Evolutionary conservation across 208 protist genomes (phyloP).

Genomic region (Leishmania arabica): DNA sequence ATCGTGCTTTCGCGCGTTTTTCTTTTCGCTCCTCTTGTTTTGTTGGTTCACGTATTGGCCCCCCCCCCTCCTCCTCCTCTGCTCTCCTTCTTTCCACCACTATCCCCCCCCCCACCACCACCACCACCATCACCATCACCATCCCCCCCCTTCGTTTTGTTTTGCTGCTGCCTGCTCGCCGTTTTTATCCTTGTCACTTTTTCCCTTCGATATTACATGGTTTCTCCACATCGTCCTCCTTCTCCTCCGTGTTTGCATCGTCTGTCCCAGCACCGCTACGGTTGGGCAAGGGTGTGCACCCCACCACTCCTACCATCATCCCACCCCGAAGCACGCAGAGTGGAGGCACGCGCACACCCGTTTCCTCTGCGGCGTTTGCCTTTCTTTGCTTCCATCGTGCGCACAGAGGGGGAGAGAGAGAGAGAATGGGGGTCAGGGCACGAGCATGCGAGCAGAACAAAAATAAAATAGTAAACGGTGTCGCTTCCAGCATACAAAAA

Average conservation of each 20-base stretch:
- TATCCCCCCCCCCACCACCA: too few species aligned
- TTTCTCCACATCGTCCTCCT: background rate
- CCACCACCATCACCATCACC: too few species aligned
- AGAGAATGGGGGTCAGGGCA: too few species aligned
- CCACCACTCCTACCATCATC: too few species aligned
- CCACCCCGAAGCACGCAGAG: too few species aligned
- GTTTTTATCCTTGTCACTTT: too few species aligned
- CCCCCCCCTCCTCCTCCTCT: background rate
- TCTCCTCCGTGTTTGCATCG: background rate
- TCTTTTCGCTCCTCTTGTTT: background rate
- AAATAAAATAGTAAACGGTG: background rate
- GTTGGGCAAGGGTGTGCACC: background rate
- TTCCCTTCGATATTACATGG: background rate
- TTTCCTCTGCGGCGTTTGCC: background rate
- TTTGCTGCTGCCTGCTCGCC: too few species aligned
- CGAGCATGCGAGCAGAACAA: background rate
- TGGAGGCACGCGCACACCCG: background rate
- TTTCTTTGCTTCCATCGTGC: background rate
- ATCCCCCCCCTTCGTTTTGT: too few species aligned
- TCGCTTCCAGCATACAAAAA: background rate
- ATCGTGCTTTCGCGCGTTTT: background rate
- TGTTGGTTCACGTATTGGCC: background rate
- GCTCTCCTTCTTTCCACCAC: too few species aligned
- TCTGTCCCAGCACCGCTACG: background rate
- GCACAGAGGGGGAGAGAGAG: background rate